Base-by-base conservation (phyloP, 73 alveolate species). In the Breviolum minutum region DNA sequence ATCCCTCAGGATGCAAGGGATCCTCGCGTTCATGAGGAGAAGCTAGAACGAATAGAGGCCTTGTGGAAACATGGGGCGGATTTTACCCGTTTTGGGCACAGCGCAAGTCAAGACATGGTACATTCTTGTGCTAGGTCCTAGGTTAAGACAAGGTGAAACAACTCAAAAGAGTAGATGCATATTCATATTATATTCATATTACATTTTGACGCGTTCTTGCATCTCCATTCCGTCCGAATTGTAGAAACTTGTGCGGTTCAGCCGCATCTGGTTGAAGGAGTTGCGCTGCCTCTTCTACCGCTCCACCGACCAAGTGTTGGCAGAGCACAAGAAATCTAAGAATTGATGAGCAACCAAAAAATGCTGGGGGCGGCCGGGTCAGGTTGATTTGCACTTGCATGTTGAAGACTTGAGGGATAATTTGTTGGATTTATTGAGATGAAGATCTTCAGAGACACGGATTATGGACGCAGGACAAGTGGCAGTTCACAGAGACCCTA, bases 1-100 rank as follows among this genome's bases (percentile, higher is more conserved):
- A 40, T 63, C 14, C 14, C 60, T 63, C n/a, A 91, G 97, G 97
- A 91, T 91, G 77, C 88, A 24, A 87, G 97, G 61, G 97, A 91
- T 54, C 64, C 97, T 30, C 88, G 97, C 76, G 32, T 91, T 76
- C 97, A 91, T 32, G 97, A 91, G 87, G 89, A 91, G 88, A 91
- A 91, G 97, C 66, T 91, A 8, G 79, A 91, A 63, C 73, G 97
- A 17, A 91, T 91, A 19, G 97, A 91, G 97, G 97, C 70, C 11
- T 30, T 60, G 90, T 30, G 63, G 87, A 79, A 8, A 14, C 8
- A n/a, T 20, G 12, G 9, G 54, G 29, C 0, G 54, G 24, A 60
- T 1, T 26, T 79, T 14, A 20, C 32, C 32, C 54, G 27, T 61
- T 81, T 8, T 81, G 17, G 71, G 40, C 29, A 7, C 30, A 48